Evolutionary conservation across 2,329 filamentous ascomycete species (phyloP).

Genomic region (Hypoxylon sp.): DNA sequence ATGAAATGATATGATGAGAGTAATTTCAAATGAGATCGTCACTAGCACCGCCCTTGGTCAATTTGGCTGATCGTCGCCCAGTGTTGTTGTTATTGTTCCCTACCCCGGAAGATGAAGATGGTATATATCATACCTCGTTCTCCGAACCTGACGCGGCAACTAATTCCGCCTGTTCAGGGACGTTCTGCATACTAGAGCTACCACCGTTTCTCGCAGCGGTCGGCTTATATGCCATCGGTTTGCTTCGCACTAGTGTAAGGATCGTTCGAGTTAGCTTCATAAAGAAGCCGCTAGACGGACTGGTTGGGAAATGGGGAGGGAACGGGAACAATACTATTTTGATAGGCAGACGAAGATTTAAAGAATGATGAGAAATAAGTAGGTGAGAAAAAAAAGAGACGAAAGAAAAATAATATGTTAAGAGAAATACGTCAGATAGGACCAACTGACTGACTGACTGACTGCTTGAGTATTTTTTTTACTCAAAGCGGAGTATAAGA

Average conservation of each 20-base stretch:
- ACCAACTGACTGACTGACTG: too few species aligned
- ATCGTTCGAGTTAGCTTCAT: constrained; percentile 10
- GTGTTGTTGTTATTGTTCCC: too few species aligned
- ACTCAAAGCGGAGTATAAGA: too few species aligned
- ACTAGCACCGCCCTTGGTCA: neutral
- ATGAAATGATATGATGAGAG: neutral
- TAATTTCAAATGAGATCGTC: neutral
- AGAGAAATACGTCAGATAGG: too few species aligned
- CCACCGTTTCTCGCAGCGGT: constrained; percentile 11
- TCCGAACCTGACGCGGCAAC: constrained; percentile 24
- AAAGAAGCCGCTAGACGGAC: too few species aligned
- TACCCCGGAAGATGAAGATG: neutral
- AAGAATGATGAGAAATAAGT: too few species aligned
- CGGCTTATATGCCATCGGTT: constrained; percentile 28
- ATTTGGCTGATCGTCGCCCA: constrained; percentile 13
- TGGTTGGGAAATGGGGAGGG: too few species aligned
- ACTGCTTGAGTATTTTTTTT: too few species aligned
- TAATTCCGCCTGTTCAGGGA: constrained; percentile 21
- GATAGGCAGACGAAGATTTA: too few species aligned
- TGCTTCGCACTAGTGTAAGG: constrained; percentile 10
- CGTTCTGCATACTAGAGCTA: constrained; percentile 15
- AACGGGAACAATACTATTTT: too few species aligned
- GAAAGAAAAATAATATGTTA: too few species aligned
- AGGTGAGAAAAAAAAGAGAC: too few species aligned
- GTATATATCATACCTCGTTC: constrained; percentile 26